Base-by-base conservation (phyloP, 1,284 basidiomycete species). In the Naganishia liquefaciens region DNA sequence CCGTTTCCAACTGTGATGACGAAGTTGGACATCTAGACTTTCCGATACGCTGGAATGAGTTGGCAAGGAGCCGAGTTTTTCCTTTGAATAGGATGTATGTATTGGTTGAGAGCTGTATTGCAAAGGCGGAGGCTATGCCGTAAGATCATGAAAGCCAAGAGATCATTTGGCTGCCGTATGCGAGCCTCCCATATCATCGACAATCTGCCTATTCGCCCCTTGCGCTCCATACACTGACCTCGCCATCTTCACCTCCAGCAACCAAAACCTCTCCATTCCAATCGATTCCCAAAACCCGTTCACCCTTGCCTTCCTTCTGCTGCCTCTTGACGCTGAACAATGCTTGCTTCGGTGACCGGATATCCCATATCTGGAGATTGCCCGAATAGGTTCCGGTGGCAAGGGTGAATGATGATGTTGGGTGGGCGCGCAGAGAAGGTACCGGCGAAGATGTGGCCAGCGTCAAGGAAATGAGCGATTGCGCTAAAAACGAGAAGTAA, bases 351-450 rank as follows among this genome's bases (percentile, higher is more conserved):
- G 80, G 80, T 30, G 78, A 80, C 40, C 92, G 82, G 30, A 92
- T 78, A 76, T 97, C 93, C 92, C 92, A 96, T 21, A 96, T 80
- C 28, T 91, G 84, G 2, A 89, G 86, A 0, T 87, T 80, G 40
- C 91, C 90, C 68, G 93, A 90, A 74, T 93, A 93, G 0, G 88
- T 87, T 1, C 90, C 93, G 0, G 86, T 89, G 9, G 89, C 82
- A 21, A 93, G 81, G 69, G 91, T 89, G 71, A 88, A 82, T 28
- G 79, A 81, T 21, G 86, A 86, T 0, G 83, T 82, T 0, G 84
- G 81, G 71, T 86, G 80, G 17, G 84, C 76, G 0, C 83, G 81
- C 21, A 94, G 77, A 64, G 87, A 86, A 0, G 89, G 88, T 0
- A 92, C 90, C 5, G 88, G 89, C 0, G 88, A 84, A 4, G 86